These are phyloP conservation scores for Proliferodiscus dingleyae DNA, from an alignment of 2,329 filamentous ascomycete genomes.

Conservation along the genomic window DNA sequence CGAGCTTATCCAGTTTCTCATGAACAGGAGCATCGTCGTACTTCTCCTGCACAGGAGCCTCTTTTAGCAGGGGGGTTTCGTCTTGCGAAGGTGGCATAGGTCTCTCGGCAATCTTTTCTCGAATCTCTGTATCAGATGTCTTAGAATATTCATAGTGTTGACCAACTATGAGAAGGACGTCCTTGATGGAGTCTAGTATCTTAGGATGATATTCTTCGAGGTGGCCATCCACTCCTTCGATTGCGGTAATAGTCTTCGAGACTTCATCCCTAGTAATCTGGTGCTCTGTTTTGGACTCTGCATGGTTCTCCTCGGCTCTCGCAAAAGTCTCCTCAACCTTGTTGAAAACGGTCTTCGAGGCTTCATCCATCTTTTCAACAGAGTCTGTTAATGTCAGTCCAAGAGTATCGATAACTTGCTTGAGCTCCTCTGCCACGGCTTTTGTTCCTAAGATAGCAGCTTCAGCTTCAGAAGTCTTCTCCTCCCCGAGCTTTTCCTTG, in stretches of 20 bases:
- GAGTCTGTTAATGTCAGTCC: constrained; percentile 76
- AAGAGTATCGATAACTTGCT: constrained; percentile 78
- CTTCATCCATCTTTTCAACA: constrained; percentile 80
- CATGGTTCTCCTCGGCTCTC: constrained; percentile 71
- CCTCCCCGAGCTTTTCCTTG: constrained; percentile 67
- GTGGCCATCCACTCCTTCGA: constrained; percentile 73
- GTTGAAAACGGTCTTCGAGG: constrained; percentile 79
- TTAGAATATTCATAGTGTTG: constrained; percentile 89
- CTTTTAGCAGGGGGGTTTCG: constrained; percentile 53
- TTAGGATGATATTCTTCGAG: constrained; percentile 82
- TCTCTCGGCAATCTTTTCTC: constrained; percentile 53
- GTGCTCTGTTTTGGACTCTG: constrained; percentile 72
- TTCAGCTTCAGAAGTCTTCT: constrained; percentile 67
- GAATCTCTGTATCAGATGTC: constrained; percentile 50
- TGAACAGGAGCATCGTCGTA: constrained; percentile 61
- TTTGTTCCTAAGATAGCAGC: constrained; percentile 72
- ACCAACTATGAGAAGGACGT: constrained; percentile 76
- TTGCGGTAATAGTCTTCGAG: constrained; percentile 64
- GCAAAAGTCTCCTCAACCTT: constrained; percentile 74
- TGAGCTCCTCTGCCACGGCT: constrained; percentile 79
- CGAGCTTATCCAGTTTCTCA: constrained; percentile 51
- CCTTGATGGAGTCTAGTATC: constrained; percentile 78
- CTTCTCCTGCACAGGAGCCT: constrained; percentile 43
- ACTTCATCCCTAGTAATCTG: constrained; percentile 78
- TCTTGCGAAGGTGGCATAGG: constrained; percentile 41